A percentile compares a stretch with the other conserved stretches of the same genome.
Conservation (phyloP, 257 asterid species). For the Solanum piurae region DNA sequence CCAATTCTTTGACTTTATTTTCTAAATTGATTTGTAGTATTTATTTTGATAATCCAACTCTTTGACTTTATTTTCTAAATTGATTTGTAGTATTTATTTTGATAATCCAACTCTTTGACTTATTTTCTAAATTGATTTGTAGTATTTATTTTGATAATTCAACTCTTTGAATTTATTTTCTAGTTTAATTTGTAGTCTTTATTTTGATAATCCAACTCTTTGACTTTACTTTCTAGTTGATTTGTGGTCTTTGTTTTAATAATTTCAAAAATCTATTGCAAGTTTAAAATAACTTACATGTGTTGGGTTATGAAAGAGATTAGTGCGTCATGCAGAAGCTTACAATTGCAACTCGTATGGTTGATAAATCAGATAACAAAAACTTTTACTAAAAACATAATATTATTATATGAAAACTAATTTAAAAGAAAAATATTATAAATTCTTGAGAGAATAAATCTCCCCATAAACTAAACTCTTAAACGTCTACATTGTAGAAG, state of each 20-base stretch:
- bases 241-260: background rate
- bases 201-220: background rate
- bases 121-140: background rate
- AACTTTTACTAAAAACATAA: no score
- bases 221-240: background rate
- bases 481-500: no score
- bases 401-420: no score
- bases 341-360: no score
- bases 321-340: no score
- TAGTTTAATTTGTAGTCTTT: background rate
- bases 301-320: no score
- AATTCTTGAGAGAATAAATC: no score
- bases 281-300: background rate
- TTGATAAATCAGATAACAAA: no score
- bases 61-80: background rate
- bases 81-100: background rate
- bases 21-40: background rate
- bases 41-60: background rate
- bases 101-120: background rate
- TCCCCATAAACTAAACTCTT: no score
- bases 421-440: no score
- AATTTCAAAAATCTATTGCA: background rate
- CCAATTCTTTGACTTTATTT: background rate
- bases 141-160: background rate
- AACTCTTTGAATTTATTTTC: background rate